These are phyloP conservation scores for Nidula niveotomentosa DNA, from an alignment of 1,284 basidiomycete genomes.

Conservation along the genomic window DNA sequence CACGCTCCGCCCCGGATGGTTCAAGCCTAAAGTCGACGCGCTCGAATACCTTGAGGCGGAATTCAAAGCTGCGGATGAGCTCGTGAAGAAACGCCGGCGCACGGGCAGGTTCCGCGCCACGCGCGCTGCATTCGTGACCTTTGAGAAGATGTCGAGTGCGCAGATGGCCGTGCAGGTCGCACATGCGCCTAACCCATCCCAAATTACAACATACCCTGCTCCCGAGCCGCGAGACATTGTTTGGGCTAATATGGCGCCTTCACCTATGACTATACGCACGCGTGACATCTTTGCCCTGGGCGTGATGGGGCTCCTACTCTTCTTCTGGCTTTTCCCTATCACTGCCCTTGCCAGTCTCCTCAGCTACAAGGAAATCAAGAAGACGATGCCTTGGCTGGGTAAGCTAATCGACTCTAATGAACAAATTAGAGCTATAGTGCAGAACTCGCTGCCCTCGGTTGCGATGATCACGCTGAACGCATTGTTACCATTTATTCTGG, in stretches of 20 bases:
- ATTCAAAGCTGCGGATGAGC: conserved; percentile 80
- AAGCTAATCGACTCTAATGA: conserved; percentile 78
- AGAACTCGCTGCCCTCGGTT: conserved; percentile 90
- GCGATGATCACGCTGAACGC: conserved; percentile 93
- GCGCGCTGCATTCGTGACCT: conserved; percentile 93
- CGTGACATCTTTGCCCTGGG: conserved; percentile 72
- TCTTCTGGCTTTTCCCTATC: conserved; percentile 89
- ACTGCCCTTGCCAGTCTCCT: conserved; percentile 83
- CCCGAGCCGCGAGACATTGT: conserved; percentile 97
- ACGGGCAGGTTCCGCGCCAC: conserved; percentile 77
- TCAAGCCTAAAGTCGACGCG: conserved; percentile 76
- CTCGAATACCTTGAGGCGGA: conserved; percentile 80
- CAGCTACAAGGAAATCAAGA: conserved; percentile 91
- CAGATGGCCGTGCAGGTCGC: conserved; percentile 92
- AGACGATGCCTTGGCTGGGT: conserved; percentile 84
- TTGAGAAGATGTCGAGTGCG: conserved; percentile 93
- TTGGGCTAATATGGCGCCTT: conserved; percentile 86
- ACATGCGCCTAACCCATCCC: conserved; percentile 69
- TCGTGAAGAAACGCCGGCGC: conserved; percentile 66
- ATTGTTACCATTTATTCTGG: conserved; percentile 84
- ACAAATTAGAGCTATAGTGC: conserved; percentile 83
- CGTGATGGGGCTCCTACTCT: conserved; percentile 69
- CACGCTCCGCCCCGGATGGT: conserved; percentile 67
- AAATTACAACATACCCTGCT: conserved; percentile 72
- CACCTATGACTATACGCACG: conserved; percentile 52